phyloP scores from a whole-genome alignment of 2,329 filamentous ascomycete genomes.

The Chaetomiaceae sp. region DNA sequence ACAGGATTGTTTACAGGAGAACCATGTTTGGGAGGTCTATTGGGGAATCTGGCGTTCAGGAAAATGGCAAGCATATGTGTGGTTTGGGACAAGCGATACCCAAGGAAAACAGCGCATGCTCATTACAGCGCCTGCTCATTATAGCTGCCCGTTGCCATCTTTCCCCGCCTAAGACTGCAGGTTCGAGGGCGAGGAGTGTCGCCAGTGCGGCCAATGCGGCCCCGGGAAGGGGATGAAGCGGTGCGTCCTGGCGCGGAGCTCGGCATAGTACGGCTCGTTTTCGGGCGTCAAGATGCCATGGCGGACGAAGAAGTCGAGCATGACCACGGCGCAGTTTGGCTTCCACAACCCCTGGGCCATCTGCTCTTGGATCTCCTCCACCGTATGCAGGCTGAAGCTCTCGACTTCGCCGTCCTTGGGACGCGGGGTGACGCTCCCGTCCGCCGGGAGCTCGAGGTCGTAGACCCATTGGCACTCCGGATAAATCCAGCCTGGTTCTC shows the following conservation, averaged over 20 bases:
- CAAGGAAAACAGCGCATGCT: conserved; percentile 9
- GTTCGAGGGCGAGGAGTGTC: conserved; percentile 19
- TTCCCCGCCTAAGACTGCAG: conserved; percentile 7
- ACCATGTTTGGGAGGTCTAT: conserved; percentile 2
- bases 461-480: conserved; percentile 91
- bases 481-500: conserved; percentile 75
- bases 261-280: conserved; percentile 71
- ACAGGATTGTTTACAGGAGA: too few relatives aligned
- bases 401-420: conserved; percentile 89
- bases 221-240: conserved; percentile 75
- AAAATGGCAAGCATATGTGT: conserved; percentile 12
- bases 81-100: conserved; percentile 16
- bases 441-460: conserved; percentile 69
- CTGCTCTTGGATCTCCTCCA: conserved; percentile 68
- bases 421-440: conserved; percentile 54
- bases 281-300: conserved; percentile 73
- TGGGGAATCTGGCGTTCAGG: conserved; percentile 19
- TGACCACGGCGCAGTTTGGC: conserved; percentile 78
- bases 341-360: conserved; percentile 76
- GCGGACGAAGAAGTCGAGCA: conserved; percentile 85
- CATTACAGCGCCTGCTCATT: neutral
- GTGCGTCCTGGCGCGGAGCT: conserved; percentile 71
- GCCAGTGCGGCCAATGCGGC: conserved; percentile 51
- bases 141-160: too few relatives aligned
- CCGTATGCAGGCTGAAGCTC: conserved; percentile 68